Base-by-base conservation (phyloP, 2,329 filamentous ascomycete species). In the Calonectria ilicicola region DNA sequence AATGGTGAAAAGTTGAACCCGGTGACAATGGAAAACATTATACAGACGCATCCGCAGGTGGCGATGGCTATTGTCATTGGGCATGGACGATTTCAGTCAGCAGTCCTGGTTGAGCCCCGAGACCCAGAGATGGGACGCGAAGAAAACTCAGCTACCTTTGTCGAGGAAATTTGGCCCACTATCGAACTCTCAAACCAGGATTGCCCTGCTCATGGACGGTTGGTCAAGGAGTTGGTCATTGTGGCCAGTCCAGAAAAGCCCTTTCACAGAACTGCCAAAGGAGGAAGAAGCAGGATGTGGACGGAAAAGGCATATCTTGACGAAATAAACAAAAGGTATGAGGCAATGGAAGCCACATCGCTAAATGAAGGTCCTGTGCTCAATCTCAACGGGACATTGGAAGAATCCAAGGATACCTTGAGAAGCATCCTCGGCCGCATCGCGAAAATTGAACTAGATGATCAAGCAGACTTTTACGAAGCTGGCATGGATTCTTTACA, bases 261-360 rank as follows among this genome's bases (percentile, higher is more conserved):
- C 14, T 60, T 60, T 26, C 53, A 60, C 35, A 40, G 53, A 60
- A 60, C 53, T 35, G 53, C 53, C 3, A 60, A 60, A 12, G 53
- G 53, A 60, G 53, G 53, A 10, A 60, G 53, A 40, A 60, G 53
- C 53, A 60, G 53, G 12, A 60, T 60, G 53, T 60, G 53, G 53
- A 60, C 53, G 19, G 53, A 60, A 12, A 60, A 60, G 35, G 32
- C 21, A 3, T 60, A 60, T 21, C 7, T 26, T 5, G 53, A 60
- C 14, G 35, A 60, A 19, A 60, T 60, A 15, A 40, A 40, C 53
- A 40, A 26, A 8, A 40, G 15, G 26, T 60, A 60, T 21, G 21
- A 60, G 2, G 53, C 7, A 40, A 60, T 60, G 53, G 53, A 27
- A 23, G 53, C 53, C 19, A 10, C 21, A 9, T 26, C 23, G 3